Conservation (phyloP, 495 filamentous ascomycete genomes). For the Oidiodendron maius region DNA sequence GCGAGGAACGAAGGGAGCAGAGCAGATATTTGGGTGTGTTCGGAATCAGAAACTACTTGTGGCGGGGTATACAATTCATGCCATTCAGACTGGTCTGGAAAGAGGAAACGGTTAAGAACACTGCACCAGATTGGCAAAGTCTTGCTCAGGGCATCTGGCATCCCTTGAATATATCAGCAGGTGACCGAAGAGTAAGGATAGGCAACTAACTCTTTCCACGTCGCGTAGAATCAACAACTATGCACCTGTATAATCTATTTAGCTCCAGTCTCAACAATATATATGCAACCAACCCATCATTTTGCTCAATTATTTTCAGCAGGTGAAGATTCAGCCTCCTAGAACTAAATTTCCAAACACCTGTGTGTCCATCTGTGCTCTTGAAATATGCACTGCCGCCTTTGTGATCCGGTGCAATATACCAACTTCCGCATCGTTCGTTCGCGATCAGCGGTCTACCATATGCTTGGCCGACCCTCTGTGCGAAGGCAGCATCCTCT, state of each 20-base stretch:
- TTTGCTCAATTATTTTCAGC: conserved; percentile 50
- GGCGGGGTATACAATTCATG: conserved; percentile 59
- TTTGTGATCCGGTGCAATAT: conserved; percentile 64
- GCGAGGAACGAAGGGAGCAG: conserved; percentile 61
- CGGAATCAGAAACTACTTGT: conserved; percentile 60
- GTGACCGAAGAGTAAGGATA: not conserved
- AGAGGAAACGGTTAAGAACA: conserved; percentile 75
- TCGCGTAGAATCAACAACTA: conserved; percentile 93
- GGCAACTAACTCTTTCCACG: conserved; percentile 68
- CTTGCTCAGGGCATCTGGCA: conserved; percentile 90
- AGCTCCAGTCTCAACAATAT: not conserved
- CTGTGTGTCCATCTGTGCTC: conserved; percentile 90
- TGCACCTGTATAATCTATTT: conserved; percentile 51
- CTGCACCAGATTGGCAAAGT: conserved; percentile 91
- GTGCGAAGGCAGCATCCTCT: conserved; percentile 62
- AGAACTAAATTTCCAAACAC: conserved; percentile 82
- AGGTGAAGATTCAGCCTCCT: conserved; percentile 81
- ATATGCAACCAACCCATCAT: conserved; percentile 51
- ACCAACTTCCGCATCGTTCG: conserved; percentile 94
- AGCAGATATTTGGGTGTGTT: conserved; percentile 71
- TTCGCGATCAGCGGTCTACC: conserved; percentile 83
- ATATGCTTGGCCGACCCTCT: conserved; percentile 41
- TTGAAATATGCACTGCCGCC: conserved; percentile 85
- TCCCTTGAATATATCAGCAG: conserved; percentile 39
- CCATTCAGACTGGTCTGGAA: conserved; percentile 45